These are phyloP conservation scores for Tricholoma saponaceum DNA, from an alignment of 768 basidiomycete species.

Conservation along the genomic window DNA sequence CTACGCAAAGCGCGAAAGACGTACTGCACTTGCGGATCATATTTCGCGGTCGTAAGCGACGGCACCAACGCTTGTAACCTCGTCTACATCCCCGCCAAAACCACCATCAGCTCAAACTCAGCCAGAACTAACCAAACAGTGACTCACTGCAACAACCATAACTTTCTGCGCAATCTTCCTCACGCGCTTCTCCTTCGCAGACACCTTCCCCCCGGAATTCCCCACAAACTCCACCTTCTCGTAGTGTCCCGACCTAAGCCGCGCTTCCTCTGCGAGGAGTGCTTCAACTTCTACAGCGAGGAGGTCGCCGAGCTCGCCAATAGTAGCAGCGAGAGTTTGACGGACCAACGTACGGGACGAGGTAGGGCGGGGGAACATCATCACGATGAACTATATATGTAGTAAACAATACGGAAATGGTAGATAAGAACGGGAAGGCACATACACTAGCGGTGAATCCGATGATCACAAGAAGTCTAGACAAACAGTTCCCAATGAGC, in stretches of 20 bases:
- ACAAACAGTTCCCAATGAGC: neutral
- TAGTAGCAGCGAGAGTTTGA: constrained; percentile 33
- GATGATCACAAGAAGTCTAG: constrained; percentile 38
- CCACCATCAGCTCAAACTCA: neutral
- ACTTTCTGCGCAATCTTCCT: constrained; percentile 30
- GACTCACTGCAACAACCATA: constrained; percentile 31
- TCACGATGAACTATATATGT: constrained; percentile 33
- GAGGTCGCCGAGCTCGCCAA: constrained; percentile 31
- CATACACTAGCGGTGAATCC: constrained; percentile 41
- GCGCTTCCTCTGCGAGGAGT: constrained; percentile 39
- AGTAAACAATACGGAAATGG: neutral
- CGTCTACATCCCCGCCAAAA: constrained; percentile 18
- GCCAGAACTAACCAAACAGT: neutral
- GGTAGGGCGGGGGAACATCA: constrained; percentile 42
- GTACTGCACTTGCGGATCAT: constrained; percentile 39
- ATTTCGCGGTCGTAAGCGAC: constrained; percentile 34
- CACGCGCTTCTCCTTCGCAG: constrained; percentile 36
- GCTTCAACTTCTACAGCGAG: constrained; percentile 40
- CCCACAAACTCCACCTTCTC: constrained; percentile 25
- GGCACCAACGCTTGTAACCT: constrained; percentile 33
- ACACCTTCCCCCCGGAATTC: constrained; percentile 19
- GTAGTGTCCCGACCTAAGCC: constrained; percentile 24
- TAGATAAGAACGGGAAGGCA: neutral
- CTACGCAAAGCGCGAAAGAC: constrained; percentile 9
- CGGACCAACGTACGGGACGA: constrained; percentile 40